Conservation (phyloP, 176 grass and related monocot species). For the Triticum aestivum region DNA sequence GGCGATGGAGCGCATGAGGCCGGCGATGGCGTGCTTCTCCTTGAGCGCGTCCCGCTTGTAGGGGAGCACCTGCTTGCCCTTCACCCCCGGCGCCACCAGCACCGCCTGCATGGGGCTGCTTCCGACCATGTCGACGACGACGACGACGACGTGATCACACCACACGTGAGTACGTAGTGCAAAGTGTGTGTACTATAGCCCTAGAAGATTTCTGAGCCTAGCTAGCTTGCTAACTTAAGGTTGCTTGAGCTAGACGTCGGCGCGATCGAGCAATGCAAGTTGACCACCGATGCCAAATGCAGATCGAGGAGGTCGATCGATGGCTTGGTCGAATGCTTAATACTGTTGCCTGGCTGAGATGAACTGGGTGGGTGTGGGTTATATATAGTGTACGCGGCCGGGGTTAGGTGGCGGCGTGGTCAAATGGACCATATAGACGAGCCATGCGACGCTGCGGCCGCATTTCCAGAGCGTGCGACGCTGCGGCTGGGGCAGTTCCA, state of each 20-base stretch:
- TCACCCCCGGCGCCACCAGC: slow-evolving; percentile 29
- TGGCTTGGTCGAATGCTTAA: background rate
- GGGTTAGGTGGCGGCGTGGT: background rate
- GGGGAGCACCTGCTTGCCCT: slow-evolving; percentile 12
- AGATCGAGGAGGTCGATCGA: background rate
- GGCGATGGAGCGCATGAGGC: background rate
- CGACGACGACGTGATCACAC: background rate
- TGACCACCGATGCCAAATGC: background rate
- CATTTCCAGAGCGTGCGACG: no score
- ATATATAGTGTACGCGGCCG: background rate
- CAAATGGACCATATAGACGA: background rate
- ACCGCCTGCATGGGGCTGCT: slow-evolving; percentile 20
- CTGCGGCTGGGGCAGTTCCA: no score
- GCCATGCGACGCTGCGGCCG: no score
- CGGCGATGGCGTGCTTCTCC: slow-evolving; percentile 8
- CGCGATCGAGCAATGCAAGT: background rate
- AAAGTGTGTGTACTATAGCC: no score
- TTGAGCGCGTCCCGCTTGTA: background rate
- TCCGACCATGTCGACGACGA: slow-evolving; percentile 1
- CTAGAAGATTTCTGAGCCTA: no score
- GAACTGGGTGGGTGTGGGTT: background rate
- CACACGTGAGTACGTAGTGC: no score
- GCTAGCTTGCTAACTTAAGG: no score
- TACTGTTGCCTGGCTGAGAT: background rate
- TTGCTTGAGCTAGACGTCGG: background rate